Evolutionary conservation across 1,284 basidiomycete genomes (phyloP).

Genomic region (Leccinum huronense): DNA sequence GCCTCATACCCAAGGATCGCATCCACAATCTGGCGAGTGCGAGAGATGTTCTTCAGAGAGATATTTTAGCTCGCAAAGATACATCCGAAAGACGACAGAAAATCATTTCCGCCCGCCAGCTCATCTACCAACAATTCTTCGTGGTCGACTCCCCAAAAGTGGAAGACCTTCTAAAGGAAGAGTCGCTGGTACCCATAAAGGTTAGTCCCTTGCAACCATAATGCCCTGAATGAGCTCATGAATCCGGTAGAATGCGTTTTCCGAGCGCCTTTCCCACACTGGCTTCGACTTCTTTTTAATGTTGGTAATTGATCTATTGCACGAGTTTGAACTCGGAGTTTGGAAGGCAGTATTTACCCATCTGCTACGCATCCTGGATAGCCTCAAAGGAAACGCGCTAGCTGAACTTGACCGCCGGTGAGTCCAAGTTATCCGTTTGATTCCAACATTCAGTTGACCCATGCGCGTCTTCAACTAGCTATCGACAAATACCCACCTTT

Average conservation of each 20-base stretch:
- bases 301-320: background rate
- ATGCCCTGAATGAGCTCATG: too few species aligned
- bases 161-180: background rate
- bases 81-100: background rate
- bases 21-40: background rate
- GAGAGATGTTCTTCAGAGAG: background rate
- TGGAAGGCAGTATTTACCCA: background rate
- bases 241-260: background rate
- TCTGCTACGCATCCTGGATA: background rate
- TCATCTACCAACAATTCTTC: background rate
- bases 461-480: background rate
- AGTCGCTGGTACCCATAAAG: background rate
- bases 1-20: background rate
- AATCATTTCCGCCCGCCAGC: background rate
- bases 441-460: background rate
- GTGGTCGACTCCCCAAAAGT: background rate
- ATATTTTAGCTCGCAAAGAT: background rate
- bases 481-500: background rate
- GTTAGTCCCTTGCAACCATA: background rate
- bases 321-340: background rate
- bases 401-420: background rate
- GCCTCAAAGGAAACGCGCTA: background rate
- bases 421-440: background rate
- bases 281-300: background rate
- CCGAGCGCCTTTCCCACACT: background rate